phyloP scores from a whole-genome alignment of 768 basidiomycete species.

The Chalciporus chontae region DNA sequence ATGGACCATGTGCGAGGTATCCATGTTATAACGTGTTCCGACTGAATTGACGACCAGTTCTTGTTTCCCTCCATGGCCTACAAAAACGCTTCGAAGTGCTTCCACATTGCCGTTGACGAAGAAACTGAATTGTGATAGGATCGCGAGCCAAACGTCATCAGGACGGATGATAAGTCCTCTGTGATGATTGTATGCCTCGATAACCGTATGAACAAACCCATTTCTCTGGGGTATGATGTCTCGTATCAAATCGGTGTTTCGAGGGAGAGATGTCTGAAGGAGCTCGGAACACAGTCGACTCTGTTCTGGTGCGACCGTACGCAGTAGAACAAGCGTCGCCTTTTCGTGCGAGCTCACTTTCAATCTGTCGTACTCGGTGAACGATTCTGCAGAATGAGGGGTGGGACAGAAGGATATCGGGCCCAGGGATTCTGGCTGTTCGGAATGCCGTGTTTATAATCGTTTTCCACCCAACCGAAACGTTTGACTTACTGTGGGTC shows the following conservation, averaged over 20 bases:
- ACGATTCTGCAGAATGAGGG: slow-evolving; percentile 24
- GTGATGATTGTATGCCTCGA: slow-evolving; percentile 35
- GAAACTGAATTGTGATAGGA: slow-evolving; percentile 36
- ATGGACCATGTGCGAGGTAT: slow-evolving; percentile 31
- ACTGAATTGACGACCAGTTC: slow-evolving; percentile 24
- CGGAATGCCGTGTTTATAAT: too few relatives aligned
- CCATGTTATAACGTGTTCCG: slow-evolving; percentile 22
- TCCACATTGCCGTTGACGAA: slow-evolving; percentile 38
- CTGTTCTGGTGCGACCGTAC: slow-evolving; percentile 18
- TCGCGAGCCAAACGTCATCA: slow-evolving; percentile 45
- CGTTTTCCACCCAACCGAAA: background rate
- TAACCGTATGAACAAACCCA: slow-evolving; percentile 35
- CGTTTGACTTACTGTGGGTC: slow-evolving; percentile 17
- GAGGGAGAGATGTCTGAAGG: slow-evolving; percentile 28
- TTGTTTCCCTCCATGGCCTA: slow-evolving; percentile 23
- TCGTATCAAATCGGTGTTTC: slow-evolving; percentile 15
- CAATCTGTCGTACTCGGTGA: slow-evolving; percentile 28
- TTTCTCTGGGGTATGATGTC: slow-evolving; percentile 30
- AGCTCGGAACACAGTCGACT: slow-evolving; percentile 22
- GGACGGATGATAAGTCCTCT: slow-evolving; percentile 41
- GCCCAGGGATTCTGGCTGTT: slow-evolving; percentile 1
- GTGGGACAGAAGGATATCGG: slow-evolving; percentile 25
- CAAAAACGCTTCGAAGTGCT: slow-evolving; percentile 30
- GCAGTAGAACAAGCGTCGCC: slow-evolving; percentile 21
- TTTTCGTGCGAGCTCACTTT: slow-evolving; percentile 19